phyloP scores from a whole-genome alignment of 495 filamentous ascomycete genomes.

The Trichoderma reesei region DNA sequence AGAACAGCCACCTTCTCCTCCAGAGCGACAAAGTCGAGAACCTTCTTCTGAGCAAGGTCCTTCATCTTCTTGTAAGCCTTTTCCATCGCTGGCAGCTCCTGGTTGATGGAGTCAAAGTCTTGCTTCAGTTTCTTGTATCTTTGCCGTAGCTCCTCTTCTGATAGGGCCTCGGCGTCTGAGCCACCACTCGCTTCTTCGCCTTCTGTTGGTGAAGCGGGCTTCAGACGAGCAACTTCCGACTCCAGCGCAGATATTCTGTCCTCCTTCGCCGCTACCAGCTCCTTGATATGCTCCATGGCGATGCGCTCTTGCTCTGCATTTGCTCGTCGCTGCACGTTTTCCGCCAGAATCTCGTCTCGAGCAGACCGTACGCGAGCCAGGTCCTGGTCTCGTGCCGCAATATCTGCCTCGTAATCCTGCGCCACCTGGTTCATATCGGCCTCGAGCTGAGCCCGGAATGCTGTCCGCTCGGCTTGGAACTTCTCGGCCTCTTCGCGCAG shows the following conservation, averaged over 20 bases:
- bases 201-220: constrained; percentile 27
- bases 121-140: constrained; percentile 65
- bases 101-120: constrained; percentile 72
- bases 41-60: constrained; percentile 73
- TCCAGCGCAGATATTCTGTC: constrained; percentile 71
- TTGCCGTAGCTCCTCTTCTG: constrained; percentile 57
- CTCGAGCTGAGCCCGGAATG: constrained; percentile 69
- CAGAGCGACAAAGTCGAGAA: constrained; percentile 58
- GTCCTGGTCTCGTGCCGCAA: constrained; percentile 73
- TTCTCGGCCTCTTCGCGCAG: constrained; percentile 78
- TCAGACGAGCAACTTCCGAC: constrained; percentile 65
- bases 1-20: constrained; percentile 72
- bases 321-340: constrained; percentile 68
- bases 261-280: constrained; percentile 65
- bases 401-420: constrained; percentile 67
- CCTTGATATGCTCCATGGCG: constrained; percentile 59
- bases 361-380: constrained; percentile 71
- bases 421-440: constrained; percentile 60
- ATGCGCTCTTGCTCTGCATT: constrained; percentile 64
- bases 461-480: constrained; percentile 71
- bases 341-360: constrained; percentile 75
- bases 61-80: constrained; percentile 79
- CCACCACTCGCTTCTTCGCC: constrained; percentile 31
- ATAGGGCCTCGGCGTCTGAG: constrained; percentile 42
- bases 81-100: constrained; percentile 78